Evolutionary conservation across 805 yeast species (phyloP), one percentile per base, ranked within the genome.

Genomic region (Naumovozyma baii): DNA sequence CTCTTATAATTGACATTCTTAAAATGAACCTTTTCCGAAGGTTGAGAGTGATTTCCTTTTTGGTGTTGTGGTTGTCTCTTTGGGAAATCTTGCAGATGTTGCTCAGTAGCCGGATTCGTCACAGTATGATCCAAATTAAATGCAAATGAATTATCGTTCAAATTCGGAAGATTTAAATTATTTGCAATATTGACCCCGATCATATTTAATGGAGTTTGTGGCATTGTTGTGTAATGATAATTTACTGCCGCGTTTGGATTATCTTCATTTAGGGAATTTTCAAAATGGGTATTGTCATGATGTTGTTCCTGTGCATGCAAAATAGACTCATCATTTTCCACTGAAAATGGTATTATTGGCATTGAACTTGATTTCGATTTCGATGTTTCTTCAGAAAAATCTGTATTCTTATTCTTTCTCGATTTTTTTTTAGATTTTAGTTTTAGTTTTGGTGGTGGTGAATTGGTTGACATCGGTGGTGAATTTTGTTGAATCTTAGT

Each of bases 1-100:
- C 47, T 41, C 31, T 49, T 51, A 42, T 46, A 53, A 36, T 50
- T 52, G 8, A 53, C 46, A 39, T 53, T 48, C 38, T 53, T 53
- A 33, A 53, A 53, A 22, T 48, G 50, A 26, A 53, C 51, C 25
- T 44, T 46, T 31, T 47, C 49, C 17, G 26, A 22, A 22, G 7
- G 26, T 22, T 7, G 26, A 22, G 26, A 10, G 9, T 7, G 26
- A 7, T 22, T 10, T 22, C 26, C 9, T 22, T 10, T 41, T 43
- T 28, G 36, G 34, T 34, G 43, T 37, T 29, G 38, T 41, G 8
- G 43, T 32, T 37, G 42, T 35, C 39, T 44, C 20, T 32, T 37
- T 42, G 37, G 39, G 32, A 20, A 22, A 10, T 7, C 36, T 26
- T 30, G 39, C 34, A 14, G 42, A 36, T 22, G 46, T 29, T 32